Conservation (phyloP, 345 rosid species). For the Salix brachista region DNA sequence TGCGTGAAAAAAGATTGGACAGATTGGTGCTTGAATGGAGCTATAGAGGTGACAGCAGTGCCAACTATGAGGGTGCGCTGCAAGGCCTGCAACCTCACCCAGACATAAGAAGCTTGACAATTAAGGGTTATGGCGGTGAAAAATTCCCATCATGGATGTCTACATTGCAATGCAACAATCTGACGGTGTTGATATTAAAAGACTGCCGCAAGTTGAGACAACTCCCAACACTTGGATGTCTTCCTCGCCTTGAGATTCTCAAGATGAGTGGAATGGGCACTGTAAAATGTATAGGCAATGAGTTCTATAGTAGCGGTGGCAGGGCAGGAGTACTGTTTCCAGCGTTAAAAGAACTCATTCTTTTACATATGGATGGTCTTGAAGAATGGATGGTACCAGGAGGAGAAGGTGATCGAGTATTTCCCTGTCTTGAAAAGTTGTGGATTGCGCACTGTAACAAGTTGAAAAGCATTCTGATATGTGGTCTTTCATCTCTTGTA, state of each 20-base stretch:
- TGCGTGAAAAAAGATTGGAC: too few species aligned
- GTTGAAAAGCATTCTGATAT: constrained; percentile 6
- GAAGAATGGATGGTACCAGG: constrained; percentile 7
- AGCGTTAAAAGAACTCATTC: not conserved
- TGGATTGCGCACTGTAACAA: not conserved
- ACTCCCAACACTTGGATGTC: constrained; percentile 1
- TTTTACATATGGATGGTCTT: not conserved
- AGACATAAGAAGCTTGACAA: too few species aligned
- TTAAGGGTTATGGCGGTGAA: too few species aligned
- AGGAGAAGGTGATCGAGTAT: too few species aligned
- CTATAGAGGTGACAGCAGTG: fast-evolving
- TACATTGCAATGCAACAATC: too few species aligned
- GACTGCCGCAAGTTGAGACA: not conserved
- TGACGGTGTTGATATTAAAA: too few species aligned
- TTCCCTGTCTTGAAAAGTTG: constrained; percentile 4
- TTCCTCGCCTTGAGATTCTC: not conserved
- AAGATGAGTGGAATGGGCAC: not conserved
- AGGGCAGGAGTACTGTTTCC: not conserved
- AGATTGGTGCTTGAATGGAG: too few species aligned
- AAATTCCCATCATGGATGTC: too few species aligned
- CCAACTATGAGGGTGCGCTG: too few species aligned
- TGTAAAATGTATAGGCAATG: not conserved
- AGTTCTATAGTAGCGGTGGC: not conserved
- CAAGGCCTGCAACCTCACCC: too few species aligned
- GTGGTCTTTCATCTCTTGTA: constrained; percentile 1